These are phyloP conservation scores for Podospora anserina DNA, from an alignment of 495 filamentous ascomycete species.

Conservation along the genomic window DNA sequence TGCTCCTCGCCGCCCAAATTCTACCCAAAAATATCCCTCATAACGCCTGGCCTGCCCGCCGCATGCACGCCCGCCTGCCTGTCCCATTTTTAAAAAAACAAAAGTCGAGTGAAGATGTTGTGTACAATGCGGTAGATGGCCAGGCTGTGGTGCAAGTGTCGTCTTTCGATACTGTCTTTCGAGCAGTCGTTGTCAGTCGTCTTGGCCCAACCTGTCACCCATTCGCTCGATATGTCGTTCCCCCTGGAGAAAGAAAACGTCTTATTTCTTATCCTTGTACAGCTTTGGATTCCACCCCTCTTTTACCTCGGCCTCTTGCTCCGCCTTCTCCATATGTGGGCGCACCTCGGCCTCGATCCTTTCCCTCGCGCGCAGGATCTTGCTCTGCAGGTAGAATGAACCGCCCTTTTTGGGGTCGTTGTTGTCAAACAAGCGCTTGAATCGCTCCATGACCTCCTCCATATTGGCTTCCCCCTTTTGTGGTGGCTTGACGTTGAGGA, in stretches of 20 bases:
- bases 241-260: background rate
- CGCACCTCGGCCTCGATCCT: conserved; percentile 80
- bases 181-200: background rate
- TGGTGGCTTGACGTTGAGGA: conserved; percentile 91
- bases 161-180: background rate
- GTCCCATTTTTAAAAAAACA: background rate
- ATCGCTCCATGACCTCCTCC: conserved; percentile 75
- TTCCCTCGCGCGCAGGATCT: conserved; percentile 85
- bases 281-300: conserved; percentile 93
- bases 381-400: conserved; percentile 97
- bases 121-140: conserved; percentile 1
- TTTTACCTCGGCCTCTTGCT: conserved; percentile 62
- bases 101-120: conserved; percentile 16
- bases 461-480: conserved; percentile 70
- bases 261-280: conserved; percentile 73
- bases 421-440: conserved; percentile 89
- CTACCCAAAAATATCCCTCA: background rate
- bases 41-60: background rate
- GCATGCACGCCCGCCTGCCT: background rate
- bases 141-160: background rate
- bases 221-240: background rate
- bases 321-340: conserved; percentile 50
- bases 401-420: conserved; percentile 95
- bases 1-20: background rate
- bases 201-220: background rate